Evolutionary conservation across 2,329 filamentous ascomycete genomes (phyloP), one percentile per base, ranked within the genome.

Genomic region (Coniochaeta hoffmannii): DNA sequence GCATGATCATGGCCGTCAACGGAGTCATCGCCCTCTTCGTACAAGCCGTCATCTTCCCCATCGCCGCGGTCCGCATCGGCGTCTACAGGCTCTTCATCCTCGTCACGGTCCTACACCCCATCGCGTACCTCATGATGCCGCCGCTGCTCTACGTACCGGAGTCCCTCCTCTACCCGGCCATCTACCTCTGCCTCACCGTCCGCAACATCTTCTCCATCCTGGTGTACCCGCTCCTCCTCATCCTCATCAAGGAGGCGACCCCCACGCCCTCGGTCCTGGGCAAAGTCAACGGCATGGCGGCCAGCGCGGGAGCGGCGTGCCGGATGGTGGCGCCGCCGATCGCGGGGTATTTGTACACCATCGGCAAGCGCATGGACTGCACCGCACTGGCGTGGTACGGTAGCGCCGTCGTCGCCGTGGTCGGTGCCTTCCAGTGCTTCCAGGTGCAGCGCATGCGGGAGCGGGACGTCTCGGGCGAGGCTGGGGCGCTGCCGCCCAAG

Each of bases 11-110:
- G 68, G 69, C 65, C 8, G 62, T 67, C 17, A 66, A 68, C 57
- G 69, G 88, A 2, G 70, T 87, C 59, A 83, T 91, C 55, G 87
- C 87, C 0, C 77, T 92, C 1, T 75, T 87, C 61, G 85, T 91
- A 46, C 88, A 92, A 69, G 88, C 80, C 1, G 69, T 90, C 49
- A 73, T 92, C 30, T 87, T 87, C 64, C 84, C 85, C 1, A 60
- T 83, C 36, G 78, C 78, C 9, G 84, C 84, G 2, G 75, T 77
- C 55, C 76, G 70, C 59, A 60, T 87, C 28, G 84, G 85, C 44
- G 78, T 86, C 34, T 80, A 80, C 70, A 74, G 75, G 30, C 73
- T 85, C 4, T 86, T 86, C 66, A 69, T 86, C 57, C 55, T 79
- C 11, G 76, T 83, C 49, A 80, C 80, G 2, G 67, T 83, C 10